Conservation (phyloP, 805 yeast species). For the Kodamaea kaohsiungensis region DNA sequence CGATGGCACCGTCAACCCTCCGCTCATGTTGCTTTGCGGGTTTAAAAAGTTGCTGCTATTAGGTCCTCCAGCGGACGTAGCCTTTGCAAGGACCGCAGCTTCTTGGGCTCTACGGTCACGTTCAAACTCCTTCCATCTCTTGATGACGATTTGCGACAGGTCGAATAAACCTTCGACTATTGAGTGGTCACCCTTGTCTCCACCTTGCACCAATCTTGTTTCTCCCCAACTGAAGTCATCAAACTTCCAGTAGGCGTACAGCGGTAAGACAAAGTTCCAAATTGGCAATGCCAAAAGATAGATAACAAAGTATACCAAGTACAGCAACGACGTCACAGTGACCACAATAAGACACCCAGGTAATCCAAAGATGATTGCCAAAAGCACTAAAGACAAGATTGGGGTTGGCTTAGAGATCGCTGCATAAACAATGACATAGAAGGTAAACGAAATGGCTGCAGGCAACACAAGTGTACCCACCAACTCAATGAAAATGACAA, state of each 20-base stretch:
- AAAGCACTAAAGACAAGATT: slow-evolving; percentile 67
- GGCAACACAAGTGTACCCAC: slow-evolving; percentile 89
- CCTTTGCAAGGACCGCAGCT: slow-evolving; percentile 9
- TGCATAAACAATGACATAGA: slow-evolving; percentile 74
- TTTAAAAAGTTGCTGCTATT: not conserved
- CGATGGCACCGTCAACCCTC: slow-evolving; percentile 32
- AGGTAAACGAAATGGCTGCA: slow-evolving; percentile 79
- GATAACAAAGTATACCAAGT: slow-evolving; percentile 75
- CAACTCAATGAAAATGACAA: slow-evolving; percentile 79
- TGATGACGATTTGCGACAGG: slow-evolving; percentile 86
- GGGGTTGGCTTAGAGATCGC: slow-evolving; percentile 78
- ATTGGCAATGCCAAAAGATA: slow-evolving; percentile 84
- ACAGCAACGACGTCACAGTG: slow-evolving; percentile 73
- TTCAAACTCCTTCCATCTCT: slow-evolving; percentile 93
- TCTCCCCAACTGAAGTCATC: slow-evolving; percentile 98
- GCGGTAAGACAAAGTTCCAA: slow-evolving; percentile 88
- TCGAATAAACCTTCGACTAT: slow-evolving; percentile 82
- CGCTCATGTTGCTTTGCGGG: slow-evolving; percentile 5
- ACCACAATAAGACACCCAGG: slow-evolving; percentile 82
- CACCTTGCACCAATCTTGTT: slow-evolving; percentile 77
- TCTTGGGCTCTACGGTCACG: slow-evolving; percentile 53
- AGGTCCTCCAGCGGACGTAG: not conserved
- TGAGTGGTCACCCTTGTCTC: slow-evolving; percentile 65
- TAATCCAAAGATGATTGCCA: slow-evolving; percentile 78
- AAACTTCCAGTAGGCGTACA: slow-evolving; percentile 90